Conservation (phyloP, 352 stramenopile species). For the Phytopythium sindhum region DNA sequence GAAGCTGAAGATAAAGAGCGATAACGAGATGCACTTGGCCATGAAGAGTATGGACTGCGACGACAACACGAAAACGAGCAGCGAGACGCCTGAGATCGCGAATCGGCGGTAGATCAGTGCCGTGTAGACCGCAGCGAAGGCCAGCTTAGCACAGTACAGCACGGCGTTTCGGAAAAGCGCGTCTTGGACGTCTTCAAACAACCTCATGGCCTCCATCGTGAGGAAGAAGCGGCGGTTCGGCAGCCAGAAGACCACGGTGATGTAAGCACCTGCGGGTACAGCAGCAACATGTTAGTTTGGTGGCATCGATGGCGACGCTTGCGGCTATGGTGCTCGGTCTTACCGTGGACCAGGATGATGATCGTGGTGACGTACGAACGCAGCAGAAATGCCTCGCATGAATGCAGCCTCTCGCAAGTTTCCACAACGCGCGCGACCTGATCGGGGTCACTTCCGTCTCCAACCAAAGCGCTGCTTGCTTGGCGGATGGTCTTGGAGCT, state of each 20-base stretch:
- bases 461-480: too few species aligned
- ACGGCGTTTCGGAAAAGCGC: constrained; percentile 9
- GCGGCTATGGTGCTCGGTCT: too few species aligned
- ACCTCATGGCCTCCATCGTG: constrained; percentile 16
- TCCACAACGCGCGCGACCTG: too few species aligned
- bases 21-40: constrained; percentile 13
- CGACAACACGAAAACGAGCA: constrained; percentile 27
- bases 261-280: constrained; percentile 11
- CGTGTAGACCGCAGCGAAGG: constrained; percentile 13
- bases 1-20: constrained; percentile 22
- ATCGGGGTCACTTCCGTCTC: too few species aligned
- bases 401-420: too few species aligned
- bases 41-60: constrained; percentile 17
- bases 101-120: constrained; percentile 8
- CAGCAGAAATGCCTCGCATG: too few species aligned
- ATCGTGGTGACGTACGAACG: too few species aligned
- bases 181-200: constrained; percentile 2
- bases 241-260: constrained; percentile 14
- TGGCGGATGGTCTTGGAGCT: too few species aligned
- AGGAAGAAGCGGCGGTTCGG: constrained; percentile 23
- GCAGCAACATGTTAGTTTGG: too few species aligned
- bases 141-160: constrained; percentile 2
- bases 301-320: too few species aligned
- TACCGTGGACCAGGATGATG: too few species aligned
- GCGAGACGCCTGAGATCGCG: constrained; percentile 7